A percentile compares a stretch with the other conserved stretches of the same genome.
Conservation (phyloP, 2,329 filamentous ascomycete species). For the Metarhizium brunneum region DNA sequence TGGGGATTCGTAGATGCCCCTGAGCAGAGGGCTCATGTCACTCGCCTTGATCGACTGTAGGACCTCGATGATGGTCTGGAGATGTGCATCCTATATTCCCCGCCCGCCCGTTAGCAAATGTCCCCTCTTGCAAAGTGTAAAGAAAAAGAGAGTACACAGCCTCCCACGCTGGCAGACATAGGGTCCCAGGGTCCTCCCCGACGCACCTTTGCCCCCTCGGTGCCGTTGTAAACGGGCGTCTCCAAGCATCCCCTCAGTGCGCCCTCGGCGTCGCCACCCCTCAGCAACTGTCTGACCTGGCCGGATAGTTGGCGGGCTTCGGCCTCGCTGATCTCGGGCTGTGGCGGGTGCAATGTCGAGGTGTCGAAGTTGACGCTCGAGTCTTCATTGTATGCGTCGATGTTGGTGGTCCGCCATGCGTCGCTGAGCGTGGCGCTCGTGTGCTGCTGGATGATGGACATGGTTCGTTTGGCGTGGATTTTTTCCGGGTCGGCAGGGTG, state of each 20-base stretch:
- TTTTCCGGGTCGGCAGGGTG: no score
- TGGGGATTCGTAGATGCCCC: constrained; percentile 66
- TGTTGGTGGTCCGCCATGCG: constrained; percentile 82
- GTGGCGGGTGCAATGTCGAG: constrained; percentile 68
- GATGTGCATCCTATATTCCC: constrained; percentile 61
- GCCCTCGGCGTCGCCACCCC: constrained; percentile 79
- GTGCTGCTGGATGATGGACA: constrained; percentile 62
- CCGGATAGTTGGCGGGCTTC: constrained; percentile 70
- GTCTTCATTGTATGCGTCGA: constrained; percentile 85
- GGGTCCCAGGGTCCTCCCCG: not conserved
- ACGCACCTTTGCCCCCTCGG: constrained; percentile 46
- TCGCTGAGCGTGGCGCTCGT: constrained; percentile 50
- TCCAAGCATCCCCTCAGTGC: constrained; percentile 78
- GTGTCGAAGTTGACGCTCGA: constrained; percentile 87
- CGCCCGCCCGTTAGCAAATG: not conserved
- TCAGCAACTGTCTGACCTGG: constrained; percentile 79
- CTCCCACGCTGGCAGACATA: not conserved
- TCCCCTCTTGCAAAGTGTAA: no score
- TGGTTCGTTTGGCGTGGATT: constrained; percentile 16
- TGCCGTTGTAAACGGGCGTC: constrained; percentile 66
- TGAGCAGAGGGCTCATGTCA: constrained; percentile 86
- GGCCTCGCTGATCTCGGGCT: constrained; percentile 62
- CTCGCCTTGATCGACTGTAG: constrained; percentile 92
- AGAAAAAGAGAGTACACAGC: no score
- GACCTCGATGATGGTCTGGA: constrained; percentile 84